These are phyloP conservation scores for Aspergillus unguis DNA, from an alignment of 2,329 filamentous ascomycete genomes.

Conservation along the genomic window DNA sequence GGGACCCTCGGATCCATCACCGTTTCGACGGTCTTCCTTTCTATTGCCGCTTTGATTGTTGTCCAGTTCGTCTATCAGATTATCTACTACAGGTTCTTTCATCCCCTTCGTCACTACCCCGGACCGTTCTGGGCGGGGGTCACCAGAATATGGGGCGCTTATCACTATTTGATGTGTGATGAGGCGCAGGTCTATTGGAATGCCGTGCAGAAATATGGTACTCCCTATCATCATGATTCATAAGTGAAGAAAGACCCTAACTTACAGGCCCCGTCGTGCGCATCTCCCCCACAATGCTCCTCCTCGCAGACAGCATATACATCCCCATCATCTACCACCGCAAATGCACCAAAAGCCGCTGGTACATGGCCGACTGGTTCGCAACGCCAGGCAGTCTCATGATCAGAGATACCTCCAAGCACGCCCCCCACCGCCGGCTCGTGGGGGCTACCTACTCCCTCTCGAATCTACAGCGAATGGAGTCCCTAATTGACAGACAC, in stretches of 20 bases:
- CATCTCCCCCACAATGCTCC: neutral
- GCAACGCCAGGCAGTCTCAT: neutral
- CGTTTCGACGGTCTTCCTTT: neutral
- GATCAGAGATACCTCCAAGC: neutral
- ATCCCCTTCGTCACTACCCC: neutral
- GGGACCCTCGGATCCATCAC: neutral
- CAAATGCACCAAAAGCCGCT: neutral
- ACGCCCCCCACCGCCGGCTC: neutral
- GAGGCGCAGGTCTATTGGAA: neutral
- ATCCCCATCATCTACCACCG: neutral
- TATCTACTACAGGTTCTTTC: neutral
- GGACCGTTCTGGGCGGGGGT: neutral
- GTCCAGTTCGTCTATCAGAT: neutral
- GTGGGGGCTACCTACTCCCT: neutral
- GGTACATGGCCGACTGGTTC: neutral
- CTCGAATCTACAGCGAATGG: neutral
- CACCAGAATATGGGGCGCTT: neutral
- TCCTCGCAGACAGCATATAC: neutral
- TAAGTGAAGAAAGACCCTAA: neutral
- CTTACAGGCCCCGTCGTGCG: neutral
- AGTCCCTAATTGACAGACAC: neutral
- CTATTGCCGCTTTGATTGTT: neutral
- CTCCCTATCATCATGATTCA: neutral
- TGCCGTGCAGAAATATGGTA: neutral
- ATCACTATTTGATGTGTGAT: neutral